Base-by-base conservation (phyloP, 345 rosid species). In the Schrenkiella parvula region DNA sequence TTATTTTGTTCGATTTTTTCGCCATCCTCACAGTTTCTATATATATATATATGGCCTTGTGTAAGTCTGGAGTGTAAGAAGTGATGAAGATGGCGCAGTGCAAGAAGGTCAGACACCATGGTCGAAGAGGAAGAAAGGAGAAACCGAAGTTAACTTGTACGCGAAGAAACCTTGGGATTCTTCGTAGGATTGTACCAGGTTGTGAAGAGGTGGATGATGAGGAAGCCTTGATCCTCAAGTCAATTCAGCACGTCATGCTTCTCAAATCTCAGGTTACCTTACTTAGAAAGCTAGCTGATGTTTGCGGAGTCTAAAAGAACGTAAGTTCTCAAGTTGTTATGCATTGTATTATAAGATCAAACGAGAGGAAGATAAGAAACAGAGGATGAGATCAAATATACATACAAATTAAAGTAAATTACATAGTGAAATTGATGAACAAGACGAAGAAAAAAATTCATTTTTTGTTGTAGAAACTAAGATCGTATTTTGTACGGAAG, bases 141-240 rank as follows among this genome's bases (percentile, higher is more conserved):
- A 79, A 70, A 61, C 68, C 32, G 38, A 82, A 80, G 39, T 39
- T 71, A 32, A 64, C 78, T 34, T 75, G 72, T 0, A 59, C 28
- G 6, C 75, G 38, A 42, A 80, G 79, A 57, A 87, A 85, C 56
- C 58, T 87, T 11, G 19, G 22, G 2, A 75, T 69, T 34, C 75
- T 87, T 19, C 53, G 79, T 65, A 74, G 59, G 51, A 76, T 85
- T 28, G 66, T 85, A 71, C 86, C 88, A 1, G 85, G 81, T 1
- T 79, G 92, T 41, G 58, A 44, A 56, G 79, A 81, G 41, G 78
- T 51, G 7, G 84, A 52, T 4, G 86, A 82, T 14, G 74, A 77
- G 2, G 80, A 80, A 65, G 77, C 78, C 26, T 41, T 87, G 86
- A 82, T 87, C 44, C 73, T 57, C 57, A 85, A 80, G 58, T 83